Evolutionary conservation across 306 rosid species (phyloP).

Genomic region (Prunus mira): DNA sequence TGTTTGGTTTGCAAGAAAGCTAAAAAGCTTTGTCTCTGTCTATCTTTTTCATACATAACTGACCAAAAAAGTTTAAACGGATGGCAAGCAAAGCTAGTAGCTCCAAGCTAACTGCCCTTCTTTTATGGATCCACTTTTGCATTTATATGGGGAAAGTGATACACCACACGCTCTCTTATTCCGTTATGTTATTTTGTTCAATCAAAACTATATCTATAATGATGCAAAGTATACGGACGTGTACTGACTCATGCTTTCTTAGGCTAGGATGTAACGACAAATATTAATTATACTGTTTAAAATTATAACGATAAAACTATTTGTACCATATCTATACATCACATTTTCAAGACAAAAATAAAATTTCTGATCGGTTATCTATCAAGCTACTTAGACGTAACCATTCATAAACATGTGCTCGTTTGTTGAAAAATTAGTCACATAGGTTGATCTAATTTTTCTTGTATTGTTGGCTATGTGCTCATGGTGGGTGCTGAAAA

Average conservation of each 20-base stretch:
- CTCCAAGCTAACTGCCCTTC: slow-evolving; percentile 23
- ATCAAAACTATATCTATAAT: background rate
- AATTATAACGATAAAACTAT: background rate
- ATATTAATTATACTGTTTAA: background rate
- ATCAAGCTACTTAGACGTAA: no score
- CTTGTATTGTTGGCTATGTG: background rate
- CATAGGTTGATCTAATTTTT: no score
- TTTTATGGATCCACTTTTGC: slow-evolving; percentile 30
- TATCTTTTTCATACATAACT: slow-evolving; percentile 26
- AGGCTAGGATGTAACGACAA: background rate
- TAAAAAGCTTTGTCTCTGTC: slow-evolving; percentile 20
- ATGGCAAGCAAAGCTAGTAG: slow-evolving; percentile 24
- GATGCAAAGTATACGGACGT: background rate
- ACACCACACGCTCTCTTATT: slow-evolving; percentile 1
- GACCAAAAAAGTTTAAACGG: slow-evolving; percentile 16
- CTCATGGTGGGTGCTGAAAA: slow-evolving; percentile 11
- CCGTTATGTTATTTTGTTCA: background rate
- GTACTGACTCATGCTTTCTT: no score
- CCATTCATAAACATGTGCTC: no score
- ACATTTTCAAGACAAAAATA: background rate
- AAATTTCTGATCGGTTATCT: no score
- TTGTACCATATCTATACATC: background rate
- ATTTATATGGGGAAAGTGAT: slow-evolving; percentile 10
- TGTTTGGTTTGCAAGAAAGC: slow-evolving; percentile 35
- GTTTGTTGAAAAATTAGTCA: no score